phyloP scores from a whole-genome alignment of 2,329 filamentous ascomycete species.

The Colletotrichum siamense region DNA sequence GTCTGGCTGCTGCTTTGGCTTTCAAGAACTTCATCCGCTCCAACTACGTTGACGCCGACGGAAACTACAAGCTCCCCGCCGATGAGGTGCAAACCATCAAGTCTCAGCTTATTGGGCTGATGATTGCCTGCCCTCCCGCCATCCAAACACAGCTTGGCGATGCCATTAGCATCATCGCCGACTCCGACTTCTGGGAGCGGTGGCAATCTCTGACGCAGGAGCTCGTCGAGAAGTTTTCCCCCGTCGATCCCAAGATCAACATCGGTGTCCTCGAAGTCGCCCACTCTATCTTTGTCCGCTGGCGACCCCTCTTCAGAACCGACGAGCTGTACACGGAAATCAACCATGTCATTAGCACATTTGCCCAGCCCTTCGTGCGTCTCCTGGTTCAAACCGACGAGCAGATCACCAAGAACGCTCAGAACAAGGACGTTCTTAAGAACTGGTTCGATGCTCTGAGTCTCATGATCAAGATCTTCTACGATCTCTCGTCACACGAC shows the following conservation, averaged over 20 bases:
- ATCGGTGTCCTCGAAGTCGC: conserved; percentile 96
- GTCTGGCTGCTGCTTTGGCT: conserved; percentile 86
- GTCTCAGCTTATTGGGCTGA: conserved; percentile 91
- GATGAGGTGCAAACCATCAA: conserved; percentile 92
- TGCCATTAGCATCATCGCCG: conserved; percentile 95
- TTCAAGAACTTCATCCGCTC: conserved; percentile 99
- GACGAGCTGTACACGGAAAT: conserved; percentile 95
- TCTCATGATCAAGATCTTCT: conserved; percentile 88
- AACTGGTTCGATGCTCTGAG: conserved; percentile 86
- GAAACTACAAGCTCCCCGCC: conserved; percentile 84
- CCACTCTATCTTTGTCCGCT: conserved; percentile 96
- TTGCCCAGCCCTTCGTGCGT: conserved; percentile 82
- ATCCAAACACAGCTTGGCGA: conserved; percentile 96
- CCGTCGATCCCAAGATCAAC: conserved; percentile 83
- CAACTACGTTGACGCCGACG: conserved; percentile 95
- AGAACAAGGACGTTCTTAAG: conserved; percentile 76
- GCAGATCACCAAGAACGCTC: conserved; percentile 75
- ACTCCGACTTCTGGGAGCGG: conserved; percentile 94
- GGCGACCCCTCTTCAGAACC: conserved; percentile 92
- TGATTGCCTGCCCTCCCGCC: conserved; percentile 87
- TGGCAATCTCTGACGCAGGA: conserved; percentile 97
- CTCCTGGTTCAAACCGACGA: conserved; percentile 77
- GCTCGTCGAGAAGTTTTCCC: conserved; percentile 84
- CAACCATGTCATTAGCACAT: conserved; percentile 89
- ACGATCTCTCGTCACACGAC: conserved; percentile 97